Evolutionary conservation across 2,329 filamentous ascomycete species (phyloP), one percentile per base, ranked within the genome.

Genomic region (Bipolaris sorokiniana): DNA sequence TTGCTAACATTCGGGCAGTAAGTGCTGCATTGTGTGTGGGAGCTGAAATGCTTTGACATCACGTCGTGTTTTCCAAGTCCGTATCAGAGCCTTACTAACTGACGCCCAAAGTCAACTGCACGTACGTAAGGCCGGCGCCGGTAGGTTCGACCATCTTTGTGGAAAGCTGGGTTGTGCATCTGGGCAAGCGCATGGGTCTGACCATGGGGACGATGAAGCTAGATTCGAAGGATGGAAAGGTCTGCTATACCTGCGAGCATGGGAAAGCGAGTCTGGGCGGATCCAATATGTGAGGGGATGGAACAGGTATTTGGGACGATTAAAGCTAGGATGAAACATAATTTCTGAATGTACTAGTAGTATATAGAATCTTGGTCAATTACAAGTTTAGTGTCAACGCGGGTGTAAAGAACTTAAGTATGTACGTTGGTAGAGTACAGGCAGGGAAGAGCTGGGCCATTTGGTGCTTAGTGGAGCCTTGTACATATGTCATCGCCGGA

Each of bases 101-200:
- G 22, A 3, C 9, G 4, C 20, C 15, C 13, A 10, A 76, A 50
- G 66, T 83, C 59, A 81, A 77, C 62, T 80, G 80, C 47, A 80
- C 76, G 2, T 82, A 81, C 58, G 56, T 83, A 36, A 64, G 78
- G 10, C 79, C 79, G 3, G 77, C 77, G 26, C 66, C 72, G 3
- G 69, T 77, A 48, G 80, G 80, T 0, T 63, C 74, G 28, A 74
- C 74, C 50, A 54, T 81, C 15, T 66, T 72, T 28, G 70, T 81
- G 23, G 79, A 81, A 61, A 77, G 77, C 57, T 76, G 80, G 66
- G 75, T 81, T 4, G 74, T 81, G 54, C 73, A 78, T 66, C 64
- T 79, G 26, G 80, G 80, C 9, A 79, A 78, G 67, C 70, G 68
- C 10, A 64, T 80, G 58, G 78, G 75, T 1, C 63, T 78, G 7